Evolutionary conservation across 1,139 yeast genomes (phyloP).

Genomic region (Saccharomyces hybrid): DNA sequence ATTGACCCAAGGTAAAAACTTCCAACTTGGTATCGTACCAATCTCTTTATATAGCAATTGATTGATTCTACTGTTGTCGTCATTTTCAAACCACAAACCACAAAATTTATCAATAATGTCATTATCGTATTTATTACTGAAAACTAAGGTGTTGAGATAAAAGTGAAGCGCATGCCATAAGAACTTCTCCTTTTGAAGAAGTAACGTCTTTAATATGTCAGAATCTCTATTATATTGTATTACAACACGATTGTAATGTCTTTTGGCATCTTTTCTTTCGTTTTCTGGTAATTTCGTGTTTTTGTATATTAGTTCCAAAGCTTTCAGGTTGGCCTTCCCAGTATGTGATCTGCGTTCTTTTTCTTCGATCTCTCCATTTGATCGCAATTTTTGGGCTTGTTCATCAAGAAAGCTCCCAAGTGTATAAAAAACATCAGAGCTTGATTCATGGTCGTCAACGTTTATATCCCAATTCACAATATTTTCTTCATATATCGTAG

Average conservation of each 20-base stretch:
- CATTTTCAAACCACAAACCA: constrained; percentile 75
- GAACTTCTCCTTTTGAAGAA: constrained; percentile 38
- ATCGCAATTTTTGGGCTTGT: constrained; percentile 44
- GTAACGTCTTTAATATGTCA: constrained; percentile 38
- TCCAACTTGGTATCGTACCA: constrained; percentile 44
- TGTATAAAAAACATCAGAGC: constrained; percentile 45
- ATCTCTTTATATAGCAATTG: constrained; percentile 32
- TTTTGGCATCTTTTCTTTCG: constrained; percentile 45
- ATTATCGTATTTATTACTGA: constrained; percentile 41
- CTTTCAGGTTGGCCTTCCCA: constrained; percentile 41
- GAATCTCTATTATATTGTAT: constrained; percentile 44
- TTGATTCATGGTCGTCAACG: constrained; percentile 16
- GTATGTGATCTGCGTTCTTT: constrained; percentile 35
- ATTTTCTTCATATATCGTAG: constrained; percentile 47
- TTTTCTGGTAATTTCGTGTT: constrained; percentile 35
- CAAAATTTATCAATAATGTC: constrained; percentile 70
- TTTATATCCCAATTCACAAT: constrained; percentile 39
- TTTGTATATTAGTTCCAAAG: constrained; percentile 40
- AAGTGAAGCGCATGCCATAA: constrained; percentile 50
- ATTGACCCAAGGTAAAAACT: constrained; percentile 71
- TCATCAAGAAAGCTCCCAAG: constrained; percentile 72
- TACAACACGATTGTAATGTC: constrained; percentile 42
- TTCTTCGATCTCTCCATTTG: constrained; percentile 40
- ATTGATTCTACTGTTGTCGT: constrained; percentile 39
- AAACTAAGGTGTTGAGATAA: constrained; percentile 48